Percentiles rank a stretch among this genome's conserved stretches.
Conservation (phyloP, 1,139 yeast genomes). For the Casaregolazyma suthepensis region DNA sequence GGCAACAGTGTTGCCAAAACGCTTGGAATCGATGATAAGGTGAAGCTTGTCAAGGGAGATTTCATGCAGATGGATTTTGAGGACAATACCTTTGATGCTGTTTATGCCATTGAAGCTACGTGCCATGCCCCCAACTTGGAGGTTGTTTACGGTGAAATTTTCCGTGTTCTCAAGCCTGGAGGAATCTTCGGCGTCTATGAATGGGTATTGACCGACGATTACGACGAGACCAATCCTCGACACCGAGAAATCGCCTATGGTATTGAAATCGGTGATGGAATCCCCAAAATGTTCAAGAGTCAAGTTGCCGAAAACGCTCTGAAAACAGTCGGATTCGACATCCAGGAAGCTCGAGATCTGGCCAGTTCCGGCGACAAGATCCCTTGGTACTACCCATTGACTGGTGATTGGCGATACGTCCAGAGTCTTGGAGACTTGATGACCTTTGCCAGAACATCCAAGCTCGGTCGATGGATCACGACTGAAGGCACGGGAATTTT, state of each 20-base stretch:
- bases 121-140: constrained; percentile 96
- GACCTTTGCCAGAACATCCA: constrained; percentile 86
- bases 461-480: constrained; percentile 78
- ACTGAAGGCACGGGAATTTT: constrained; percentile 70
- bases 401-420: constrained; percentile 87
- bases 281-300: constrained; percentile 89
- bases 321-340: constrained; percentile 79
- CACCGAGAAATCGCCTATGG: constrained; percentile 96
- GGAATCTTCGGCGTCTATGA: constrained; percentile 97
- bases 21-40: constrained; percentile 61
- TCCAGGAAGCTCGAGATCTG: constrained; percentile 69
- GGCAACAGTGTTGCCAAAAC: constrained; percentile 76
- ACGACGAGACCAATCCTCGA: constrained; percentile 79
- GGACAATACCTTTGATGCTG: constrained; percentile 87
- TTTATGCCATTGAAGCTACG: constrained; percentile 97
- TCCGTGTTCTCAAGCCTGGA: constrained; percentile 94
- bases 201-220: constrained; percentile 96
- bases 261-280: constrained; percentile 97
- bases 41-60: constrained; percentile 91
- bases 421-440: constrained; percentile 73
- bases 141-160: constrained; percentile 93
- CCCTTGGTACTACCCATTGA: constrained; percentile 97
- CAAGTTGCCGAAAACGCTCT: constrained; percentile 86
- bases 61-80: constrained; percentile 99
- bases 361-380: constrained; percentile 77